These are phyloP conservation scores for Cyanidium caldarium DNA, from an alignment of 23 red algal species.

Conservation along the genomic window DNA sequence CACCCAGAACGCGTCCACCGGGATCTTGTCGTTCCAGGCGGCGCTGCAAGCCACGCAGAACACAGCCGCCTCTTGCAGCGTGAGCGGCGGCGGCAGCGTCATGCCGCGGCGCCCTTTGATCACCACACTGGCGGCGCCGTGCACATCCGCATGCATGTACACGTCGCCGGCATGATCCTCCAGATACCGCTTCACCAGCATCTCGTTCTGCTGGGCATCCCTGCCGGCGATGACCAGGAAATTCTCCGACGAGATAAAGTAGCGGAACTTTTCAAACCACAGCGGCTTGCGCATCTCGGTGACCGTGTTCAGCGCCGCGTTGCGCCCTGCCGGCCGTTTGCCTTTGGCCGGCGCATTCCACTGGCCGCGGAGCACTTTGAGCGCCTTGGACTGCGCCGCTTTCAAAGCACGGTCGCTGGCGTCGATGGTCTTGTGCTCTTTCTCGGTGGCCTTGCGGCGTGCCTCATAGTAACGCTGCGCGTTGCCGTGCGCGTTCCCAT, in stretches of 20 bases:
- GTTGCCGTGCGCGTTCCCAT: constrained; percentile 68
- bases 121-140: constrained; percentile 63
- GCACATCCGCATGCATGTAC: constrained; percentile 88
- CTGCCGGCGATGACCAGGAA: constrained; percentile 76
- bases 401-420: constrained; percentile 29
- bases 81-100: constrained; percentile 48
- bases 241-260: constrained; percentile 80
- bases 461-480: constrained; percentile 59
- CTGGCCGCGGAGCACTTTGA: constrained; percentile 4
- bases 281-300: constrained; percentile 37
- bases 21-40: constrained; percentile 69
- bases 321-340: constrained; percentile 24
- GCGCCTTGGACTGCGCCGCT: constrained; percentile 26
- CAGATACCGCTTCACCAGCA: constrained; percentile 76
- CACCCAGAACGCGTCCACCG: constrained; percentile 90
- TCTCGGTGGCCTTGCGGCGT: constrained; percentile 44
- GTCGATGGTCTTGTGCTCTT: constrained; percentile 62
- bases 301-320: constrained; percentile 36
- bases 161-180: constrained; percentile 37
- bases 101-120: constrained; percentile 26
- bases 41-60: constrained; percentile 72
- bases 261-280: constrained; percentile 98
- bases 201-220: constrained; percentile 88
- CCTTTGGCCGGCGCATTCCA: background rate
- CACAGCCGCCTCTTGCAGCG: constrained; percentile 61